A percentile compares a stretch with the other conserved stretches of the same genome.
Conservation (phyloP, 73 alveolate genomes). For the Paramecium pentaurelia region DNA sequence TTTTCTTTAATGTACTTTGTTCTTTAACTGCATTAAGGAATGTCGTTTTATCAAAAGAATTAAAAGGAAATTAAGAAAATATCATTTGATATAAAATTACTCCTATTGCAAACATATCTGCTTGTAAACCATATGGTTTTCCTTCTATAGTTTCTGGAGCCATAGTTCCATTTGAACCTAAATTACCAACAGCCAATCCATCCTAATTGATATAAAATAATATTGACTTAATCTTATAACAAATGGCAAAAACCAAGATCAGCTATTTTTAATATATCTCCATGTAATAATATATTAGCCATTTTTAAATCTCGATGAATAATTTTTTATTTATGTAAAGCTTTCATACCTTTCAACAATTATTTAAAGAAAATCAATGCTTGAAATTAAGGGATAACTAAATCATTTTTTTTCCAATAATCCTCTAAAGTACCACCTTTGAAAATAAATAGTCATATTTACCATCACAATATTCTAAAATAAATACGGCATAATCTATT, state of each 20-base stretch:
- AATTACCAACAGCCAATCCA: not conserved
- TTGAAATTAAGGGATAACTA: not conserved
- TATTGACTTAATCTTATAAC: not conserved
- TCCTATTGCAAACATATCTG: constrained; percentile 12
- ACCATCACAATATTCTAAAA: constrained; percentile 41
- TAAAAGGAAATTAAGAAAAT: not conserved
- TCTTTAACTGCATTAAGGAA: not conserved
- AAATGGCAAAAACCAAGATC: constrained; percentile 34
- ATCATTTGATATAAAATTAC: not conserved
- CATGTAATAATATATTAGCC: constrained; percentile 3
- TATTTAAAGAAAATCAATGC: constrained; percentile 30
- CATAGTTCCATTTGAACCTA: not conserved
- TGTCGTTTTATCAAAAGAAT: not conserved
- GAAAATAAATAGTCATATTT: not conserved
- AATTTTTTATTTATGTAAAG: constrained; percentile 22
- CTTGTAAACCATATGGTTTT: not conserved
- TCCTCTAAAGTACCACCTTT: not conserved
- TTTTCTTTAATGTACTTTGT: not conserved
- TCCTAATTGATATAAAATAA: not conserved
- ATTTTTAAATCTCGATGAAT: constrained; percentile 57
- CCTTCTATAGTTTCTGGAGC: not conserved
- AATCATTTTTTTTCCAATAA: not conserved
- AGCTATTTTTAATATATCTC: not conserved
- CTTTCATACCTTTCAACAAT: constrained; percentile 30
- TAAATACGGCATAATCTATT: not conserved